Evolutionary conservation across 2,329 filamentous ascomycete species (phyloP).

Genomic region (Stachybotrys chlorohalonatus): DNA sequence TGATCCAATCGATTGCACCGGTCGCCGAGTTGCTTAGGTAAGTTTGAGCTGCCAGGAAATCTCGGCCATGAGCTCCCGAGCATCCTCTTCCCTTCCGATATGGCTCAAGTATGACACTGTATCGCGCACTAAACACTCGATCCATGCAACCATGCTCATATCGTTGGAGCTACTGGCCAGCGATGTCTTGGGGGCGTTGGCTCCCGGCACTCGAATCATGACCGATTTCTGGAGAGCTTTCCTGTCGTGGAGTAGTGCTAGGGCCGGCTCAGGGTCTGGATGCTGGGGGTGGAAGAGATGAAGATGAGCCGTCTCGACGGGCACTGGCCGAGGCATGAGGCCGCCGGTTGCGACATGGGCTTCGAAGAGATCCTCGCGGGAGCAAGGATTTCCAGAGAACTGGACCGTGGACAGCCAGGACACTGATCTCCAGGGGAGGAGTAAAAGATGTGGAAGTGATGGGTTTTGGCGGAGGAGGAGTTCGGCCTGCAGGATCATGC

Average conservation of each 20-base stretch:
- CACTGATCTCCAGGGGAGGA: slow-evolving; percentile 35
- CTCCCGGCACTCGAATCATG: slow-evolving; percentile 17
- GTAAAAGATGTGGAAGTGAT: slow-evolving; percentile 25
- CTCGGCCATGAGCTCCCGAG: slow-evolving; percentile 26
- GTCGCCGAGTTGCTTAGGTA: neutral
- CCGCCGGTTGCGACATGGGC: slow-evolving; percentile 39
- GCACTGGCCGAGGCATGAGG: slow-evolving; percentile 24
- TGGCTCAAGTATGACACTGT: slow-evolving; percentile 35
- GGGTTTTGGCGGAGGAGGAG: slow-evolving; percentile 27
- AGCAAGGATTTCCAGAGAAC: slow-evolving; percentile 32
- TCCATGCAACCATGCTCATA: slow-evolving; percentile 24
- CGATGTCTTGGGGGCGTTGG: slow-evolving; percentile 13
- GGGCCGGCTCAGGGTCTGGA: slow-evolving; percentile 36
- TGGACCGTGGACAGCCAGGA: slow-evolving; percentile 45
- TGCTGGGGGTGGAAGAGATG: slow-evolving; percentile 44
- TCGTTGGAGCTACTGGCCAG: slow-evolving; percentile 11
- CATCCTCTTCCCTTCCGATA: slow-evolving; percentile 16
- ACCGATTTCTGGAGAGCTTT: slow-evolving; percentile 9
- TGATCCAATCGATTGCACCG: neutral
- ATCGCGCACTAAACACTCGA: slow-evolving; percentile 34
- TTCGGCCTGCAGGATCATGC: slow-evolving; percentile 36
- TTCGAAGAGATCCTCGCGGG: slow-evolving; percentile 41
- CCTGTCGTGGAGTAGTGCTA: slow-evolving; percentile 32
- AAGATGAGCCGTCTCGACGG: slow-evolving; percentile 43
- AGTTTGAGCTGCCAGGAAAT: neutral